phyloP scores from a whole-genome alignment of 495 filamentous ascomycete genomes.

The Xylaria curta region DNA sequence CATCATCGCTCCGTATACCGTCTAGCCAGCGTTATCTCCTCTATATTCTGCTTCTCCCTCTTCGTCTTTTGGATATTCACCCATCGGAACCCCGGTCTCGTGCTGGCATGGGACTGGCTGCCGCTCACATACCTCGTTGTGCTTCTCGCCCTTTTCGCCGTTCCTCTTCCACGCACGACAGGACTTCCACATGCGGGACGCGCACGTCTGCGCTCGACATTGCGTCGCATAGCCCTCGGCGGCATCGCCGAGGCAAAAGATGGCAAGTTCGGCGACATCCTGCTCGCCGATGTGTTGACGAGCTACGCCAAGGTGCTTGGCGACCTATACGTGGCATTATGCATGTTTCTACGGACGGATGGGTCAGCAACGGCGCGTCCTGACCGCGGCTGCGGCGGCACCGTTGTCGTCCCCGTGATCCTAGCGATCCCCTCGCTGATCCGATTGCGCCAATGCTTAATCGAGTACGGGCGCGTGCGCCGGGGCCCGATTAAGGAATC shows the following conservation, averaged over 20 bases:
- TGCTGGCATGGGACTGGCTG: conserved; percentile 77
- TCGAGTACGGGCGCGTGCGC: conserved; percentile 79
- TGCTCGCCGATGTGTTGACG: conserved; percentile 93
- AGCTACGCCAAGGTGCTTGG: conserved; percentile 91
- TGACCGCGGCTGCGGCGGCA: conserved; percentile 78
- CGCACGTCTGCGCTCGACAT: conserved; percentile 70
- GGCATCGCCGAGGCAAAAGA: conserved; percentile 80
- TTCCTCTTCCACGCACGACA: conserved; percentile 61
- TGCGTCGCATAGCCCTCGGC: conserved; percentile 76
- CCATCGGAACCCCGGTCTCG: conserved; percentile 66
- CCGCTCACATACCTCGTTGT: conserved; percentile 80
- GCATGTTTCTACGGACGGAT: conserved; percentile 79
- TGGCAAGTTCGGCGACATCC: conserved; percentile 91
- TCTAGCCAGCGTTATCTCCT: conserved; percentile 74
- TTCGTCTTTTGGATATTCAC: conserved; percentile 83
- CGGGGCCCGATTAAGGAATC: conserved; percentile 52
- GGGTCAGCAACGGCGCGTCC: conserved; percentile 79
- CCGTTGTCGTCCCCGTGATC: conserved; percentile 76
- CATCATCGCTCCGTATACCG: conserved; percentile 85
- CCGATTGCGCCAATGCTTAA: conserved; percentile 89
- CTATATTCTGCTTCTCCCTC: conserved; percentile 71
- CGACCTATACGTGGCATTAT: conserved; percentile 85
- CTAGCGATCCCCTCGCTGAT: conserved; percentile 83
- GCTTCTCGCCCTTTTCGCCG: conserved; percentile 70
- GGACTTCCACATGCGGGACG: conserved; percentile 73